Evolutionary conservation across 257 asterid genomes (phyloP).

Genomic region (Prunella vulgaris): DNA sequence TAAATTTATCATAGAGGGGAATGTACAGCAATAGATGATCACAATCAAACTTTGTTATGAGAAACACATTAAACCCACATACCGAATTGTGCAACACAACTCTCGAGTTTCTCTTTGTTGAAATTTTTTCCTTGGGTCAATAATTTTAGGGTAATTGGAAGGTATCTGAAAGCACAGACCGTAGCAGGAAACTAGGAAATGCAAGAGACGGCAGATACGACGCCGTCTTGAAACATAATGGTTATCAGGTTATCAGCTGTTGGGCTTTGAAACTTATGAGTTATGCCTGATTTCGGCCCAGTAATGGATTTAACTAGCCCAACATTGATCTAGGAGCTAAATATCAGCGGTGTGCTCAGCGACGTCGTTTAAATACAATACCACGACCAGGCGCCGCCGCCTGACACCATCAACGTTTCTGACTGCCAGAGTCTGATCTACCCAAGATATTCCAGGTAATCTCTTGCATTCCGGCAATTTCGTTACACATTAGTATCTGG

Average conservation of each 20-base stretch:
- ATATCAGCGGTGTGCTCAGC: slow-evolving; percentile 71
- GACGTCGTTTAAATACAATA: slow-evolving; percentile 52
- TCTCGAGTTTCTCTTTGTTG: neutral
- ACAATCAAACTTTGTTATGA: neutral
- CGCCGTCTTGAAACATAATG: neutral
- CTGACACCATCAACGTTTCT: slow-evolving; percentile 25
- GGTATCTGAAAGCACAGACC: neutral
- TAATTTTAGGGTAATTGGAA: slow-evolving; percentile 6
- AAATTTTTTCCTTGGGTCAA: neutral
- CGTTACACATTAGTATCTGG: neutral
- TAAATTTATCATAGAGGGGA: neutral
- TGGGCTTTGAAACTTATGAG: neutral
- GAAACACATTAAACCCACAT: neutral
- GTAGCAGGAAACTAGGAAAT: neutral
- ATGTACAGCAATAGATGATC: neutral
- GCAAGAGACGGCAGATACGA: neutral
- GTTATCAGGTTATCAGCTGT: neutral
- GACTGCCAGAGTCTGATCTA: slow-evolving; percentile 41
- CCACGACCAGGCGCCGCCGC: slow-evolving; percentile 30
- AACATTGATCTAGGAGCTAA: neutral
- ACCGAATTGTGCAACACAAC: neutral
- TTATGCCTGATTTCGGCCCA: slow-evolving; percentile 10
- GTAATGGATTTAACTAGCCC: neutral
- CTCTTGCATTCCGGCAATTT: neutral
- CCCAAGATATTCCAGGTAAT: slow-evolving; percentile 62